Evolutionary conservation across 1,284 basidiomycete species (phyloP).

Genomic region (Paramarasmius palmivorus): DNA sequence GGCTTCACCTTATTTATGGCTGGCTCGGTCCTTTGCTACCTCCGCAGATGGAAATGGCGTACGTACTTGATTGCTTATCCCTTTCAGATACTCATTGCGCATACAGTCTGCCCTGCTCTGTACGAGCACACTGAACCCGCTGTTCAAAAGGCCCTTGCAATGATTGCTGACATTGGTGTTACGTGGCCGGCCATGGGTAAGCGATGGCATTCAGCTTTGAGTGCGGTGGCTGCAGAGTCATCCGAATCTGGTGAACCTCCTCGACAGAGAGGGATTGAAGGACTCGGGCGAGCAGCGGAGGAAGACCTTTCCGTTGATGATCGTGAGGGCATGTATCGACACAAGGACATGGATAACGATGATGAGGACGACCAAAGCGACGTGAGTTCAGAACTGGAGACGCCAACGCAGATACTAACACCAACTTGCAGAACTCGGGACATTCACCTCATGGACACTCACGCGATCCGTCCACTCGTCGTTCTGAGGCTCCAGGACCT

Average conservation of each 20-base stretch:
- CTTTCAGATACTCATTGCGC: not conserved
- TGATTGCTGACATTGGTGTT: constrained; percentile 15
- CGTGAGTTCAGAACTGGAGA: not conserved
- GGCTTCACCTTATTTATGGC: constrained; percentile 18
- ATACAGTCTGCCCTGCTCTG: constrained; percentile 14
- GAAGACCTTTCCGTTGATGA: constrained; percentile 16
- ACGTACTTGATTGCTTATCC: too few species aligned
- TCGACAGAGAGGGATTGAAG: constrained; percentile 14
- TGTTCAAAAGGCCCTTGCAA: constrained; percentile 11
- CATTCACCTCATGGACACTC: not conserved
- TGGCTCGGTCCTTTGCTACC: constrained; percentile 16
- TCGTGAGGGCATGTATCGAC: constrained; percentile 18
- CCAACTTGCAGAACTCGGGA: too few species aligned
- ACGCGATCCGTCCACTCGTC: not conserved
- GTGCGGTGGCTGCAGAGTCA: constrained; percentile 1
- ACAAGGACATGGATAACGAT: constrained; percentile 13
- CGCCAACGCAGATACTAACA: too few species aligned
- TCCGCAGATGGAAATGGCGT: constrained; percentile 19
- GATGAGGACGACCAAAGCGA: constrained; percentile 8
- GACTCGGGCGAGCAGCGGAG: constrained; percentile 15
- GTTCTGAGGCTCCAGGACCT: not conserved
- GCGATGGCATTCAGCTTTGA: constrained; percentile 15
- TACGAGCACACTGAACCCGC: constrained; percentile 10
- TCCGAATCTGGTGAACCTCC: constrained; percentile 5
- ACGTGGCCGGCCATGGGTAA: constrained; percentile 17